These are phyloP conservation scores for Alnus rubra DNA, from an alignment of 306 rosid genomes.

Conservation along the genomic window DNA sequence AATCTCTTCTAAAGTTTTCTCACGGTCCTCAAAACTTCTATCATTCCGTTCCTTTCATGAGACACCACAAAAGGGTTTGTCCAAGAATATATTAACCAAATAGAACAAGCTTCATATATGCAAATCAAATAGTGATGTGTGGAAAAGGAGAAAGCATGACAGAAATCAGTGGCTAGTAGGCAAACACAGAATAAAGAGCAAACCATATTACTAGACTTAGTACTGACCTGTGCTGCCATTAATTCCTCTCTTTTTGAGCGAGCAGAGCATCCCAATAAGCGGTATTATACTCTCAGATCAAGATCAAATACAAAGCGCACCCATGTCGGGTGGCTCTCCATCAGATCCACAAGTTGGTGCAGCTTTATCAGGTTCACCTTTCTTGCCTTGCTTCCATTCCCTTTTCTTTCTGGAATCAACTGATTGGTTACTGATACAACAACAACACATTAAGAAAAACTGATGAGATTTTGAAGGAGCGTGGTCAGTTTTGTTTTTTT, in stretches of 20 bases:
- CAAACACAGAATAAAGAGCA: background rate
- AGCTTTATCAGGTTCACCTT: constrained; percentile 42
- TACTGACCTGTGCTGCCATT: constrained; percentile 26
- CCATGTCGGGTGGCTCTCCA: constrained; percentile 66
- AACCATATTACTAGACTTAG: background rate
- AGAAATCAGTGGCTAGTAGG: background rate
- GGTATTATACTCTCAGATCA: constrained; percentile 30
- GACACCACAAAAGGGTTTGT: too few relatives aligned
- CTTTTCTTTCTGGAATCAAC: constrained; percentile 54
- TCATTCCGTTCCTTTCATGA: too few relatives aligned
- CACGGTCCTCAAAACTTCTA: too few relatives aligned
- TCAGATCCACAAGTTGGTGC: constrained; percentile 32
- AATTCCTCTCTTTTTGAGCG: constrained; percentile 15
- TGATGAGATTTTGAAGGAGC: background rate
- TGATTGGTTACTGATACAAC: constrained; percentile 52
- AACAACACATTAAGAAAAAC: constrained; percentile 20
- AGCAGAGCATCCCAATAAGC: constrained; percentile 17
- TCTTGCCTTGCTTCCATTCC: constrained; percentile 57
- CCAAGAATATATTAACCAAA: background rate
- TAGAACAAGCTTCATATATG: background rate
- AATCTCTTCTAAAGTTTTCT: too few relatives aligned
- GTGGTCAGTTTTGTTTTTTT: too few relatives aligned
- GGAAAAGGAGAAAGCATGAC: background rate
- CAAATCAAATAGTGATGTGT: background rate
- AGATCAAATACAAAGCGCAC: constrained; percentile 78